These are phyloP conservation scores for Thermomyces lanuginosus DNA, from an alignment of 2,329 filamentous ascomycete species.

Conservation along the genomic window DNA sequence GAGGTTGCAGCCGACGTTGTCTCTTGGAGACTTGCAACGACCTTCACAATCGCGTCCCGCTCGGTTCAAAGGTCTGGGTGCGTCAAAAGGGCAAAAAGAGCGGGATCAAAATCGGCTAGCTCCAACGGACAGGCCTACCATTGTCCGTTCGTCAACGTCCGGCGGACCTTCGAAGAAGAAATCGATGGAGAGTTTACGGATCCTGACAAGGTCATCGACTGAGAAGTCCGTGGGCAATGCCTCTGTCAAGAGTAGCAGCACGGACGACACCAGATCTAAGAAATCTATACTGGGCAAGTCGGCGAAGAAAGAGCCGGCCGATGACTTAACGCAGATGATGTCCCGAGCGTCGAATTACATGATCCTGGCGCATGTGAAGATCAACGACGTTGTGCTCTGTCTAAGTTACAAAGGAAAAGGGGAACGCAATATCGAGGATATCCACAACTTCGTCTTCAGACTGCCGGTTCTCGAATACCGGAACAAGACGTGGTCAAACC, in stretches of 20 bases:
- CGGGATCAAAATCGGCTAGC: constrained; percentile 9
- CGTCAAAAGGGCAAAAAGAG: constrained; percentile 20
- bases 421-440: constrained; percentile 87
- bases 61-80: constrained; percentile 17
- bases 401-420: constrained; percentile 93
- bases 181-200: constrained; percentile 26
- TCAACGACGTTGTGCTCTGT: constrained; percentile 87
- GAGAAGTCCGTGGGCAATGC: constrained; percentile 21
- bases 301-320: constrained; percentile 47
- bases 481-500: constrained; percentile 98
- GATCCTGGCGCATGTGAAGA: constrained; percentile 89
- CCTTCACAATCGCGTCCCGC: constrained; percentile 18
- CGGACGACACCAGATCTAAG: constrained; percentile 32
- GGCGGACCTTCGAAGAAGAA: constrained; percentile 21
- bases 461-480: constrained; percentile 88
- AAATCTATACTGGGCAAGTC: constrained; percentile 30
- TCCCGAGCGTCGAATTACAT: constrained; percentile 88
- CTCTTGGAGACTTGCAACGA: constrained; percentile 29
- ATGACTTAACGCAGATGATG: constrained; percentile 96
- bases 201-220: constrained; percentile 19
- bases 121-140: constrained; percentile 8
- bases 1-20: constrained; percentile 67
- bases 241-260: constrained; percentile 13
- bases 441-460: constrained; percentile 94
- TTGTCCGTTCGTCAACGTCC: constrained; percentile 9